Evolutionary conservation across 2,329 filamentous ascomycete species (phyloP), one percentile per base, ranked within the genome.

Genomic region (Xylariales sp.): DNA sequence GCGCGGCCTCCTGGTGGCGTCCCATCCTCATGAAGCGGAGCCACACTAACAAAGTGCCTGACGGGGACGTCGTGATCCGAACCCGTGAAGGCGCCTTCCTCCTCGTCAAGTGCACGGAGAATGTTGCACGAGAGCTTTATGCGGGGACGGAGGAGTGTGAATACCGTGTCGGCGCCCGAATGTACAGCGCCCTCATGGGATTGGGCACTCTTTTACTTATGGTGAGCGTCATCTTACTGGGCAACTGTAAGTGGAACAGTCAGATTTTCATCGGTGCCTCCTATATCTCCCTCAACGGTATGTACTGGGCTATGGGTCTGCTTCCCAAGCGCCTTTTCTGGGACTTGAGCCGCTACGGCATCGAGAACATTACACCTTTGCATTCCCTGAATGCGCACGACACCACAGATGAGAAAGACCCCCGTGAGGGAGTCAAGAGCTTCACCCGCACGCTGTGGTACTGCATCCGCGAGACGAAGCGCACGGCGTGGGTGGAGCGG

Each of bases 71-170:
- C n/a, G 69, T 81, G 20, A 80, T 82, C 42, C 69, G 73, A 20
- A 82, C 78, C 1, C 70, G 76, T 5, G 72, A 76, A 49, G 78
- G 78, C 2, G 77, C 74, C 2, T 80, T 82, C 48, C 55, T 83
- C 2, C 61, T 80, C 5, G 62, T 83, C 12, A 64, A 65, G 33
- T 81, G 78, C 51, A 68, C 70, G 4, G 78, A 82, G 54, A 71
- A 78, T 22, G 72, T 82, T 2, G 74, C 77, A 2, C 68, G 79
- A n/a, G 78, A 82, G 53, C 66, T 83, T 0, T 82, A 82, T 57
- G 71, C 69, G 0, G 76, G 76, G 12, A 80, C 74, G 0, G 78
- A 82, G 49, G 71, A 76, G 51, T 82, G 79, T 56, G 54, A 70
- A 20, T 82, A 82, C 50, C 62, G 68, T 18, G 69, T 80, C 31